Evolutionary conservation across 306 rosid genomes (phyloP).

Genomic region (Citrullus amarus): DNA sequence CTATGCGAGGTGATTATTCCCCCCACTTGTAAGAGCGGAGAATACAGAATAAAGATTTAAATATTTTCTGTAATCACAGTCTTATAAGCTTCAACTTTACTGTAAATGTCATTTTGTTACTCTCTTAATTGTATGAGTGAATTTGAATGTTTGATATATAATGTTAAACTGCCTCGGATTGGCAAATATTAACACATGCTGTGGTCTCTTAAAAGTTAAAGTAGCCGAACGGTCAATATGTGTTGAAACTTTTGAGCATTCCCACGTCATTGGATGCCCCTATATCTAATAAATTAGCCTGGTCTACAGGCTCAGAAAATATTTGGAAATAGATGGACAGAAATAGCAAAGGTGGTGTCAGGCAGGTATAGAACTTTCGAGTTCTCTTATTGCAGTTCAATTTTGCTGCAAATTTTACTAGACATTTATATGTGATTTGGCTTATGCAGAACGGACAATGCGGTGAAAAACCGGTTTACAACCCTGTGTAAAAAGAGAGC

Average conservation of each 20-base stretch:
- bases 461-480: conserved; percentile 93
- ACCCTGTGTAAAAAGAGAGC: conserved; percentile 98
- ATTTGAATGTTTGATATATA: neutral
- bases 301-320: conserved; percentile 82
- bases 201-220: conserved; percentile 8
- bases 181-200: neutral
- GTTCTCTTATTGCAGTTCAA: neutral
- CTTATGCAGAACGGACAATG: conserved; percentile 88
- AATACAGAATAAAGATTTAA: neutral
- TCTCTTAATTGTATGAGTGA: conserved; percentile 1
- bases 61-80: neutral
- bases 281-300: conserved; percentile 17
- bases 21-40: neutral
- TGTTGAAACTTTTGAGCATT: conserved; percentile 1
- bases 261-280: conserved; percentile 8
- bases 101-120: neutral
- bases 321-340: conserved; percentile 98
- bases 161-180: neutral
- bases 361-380: conserved; percentile 65
- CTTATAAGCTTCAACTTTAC: neutral
- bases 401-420: neutral
- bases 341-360: conserved; percentile 98
- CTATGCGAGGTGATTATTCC: conserved; percentile 71
- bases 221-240: conserved; percentile 4
- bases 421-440: conserved; percentile 9